A percentile compares a stretch with the other conserved stretches of the same genome.
Conservation (phyloP, 208 protist species). For the Trypanosoma melophagium region DNA sequence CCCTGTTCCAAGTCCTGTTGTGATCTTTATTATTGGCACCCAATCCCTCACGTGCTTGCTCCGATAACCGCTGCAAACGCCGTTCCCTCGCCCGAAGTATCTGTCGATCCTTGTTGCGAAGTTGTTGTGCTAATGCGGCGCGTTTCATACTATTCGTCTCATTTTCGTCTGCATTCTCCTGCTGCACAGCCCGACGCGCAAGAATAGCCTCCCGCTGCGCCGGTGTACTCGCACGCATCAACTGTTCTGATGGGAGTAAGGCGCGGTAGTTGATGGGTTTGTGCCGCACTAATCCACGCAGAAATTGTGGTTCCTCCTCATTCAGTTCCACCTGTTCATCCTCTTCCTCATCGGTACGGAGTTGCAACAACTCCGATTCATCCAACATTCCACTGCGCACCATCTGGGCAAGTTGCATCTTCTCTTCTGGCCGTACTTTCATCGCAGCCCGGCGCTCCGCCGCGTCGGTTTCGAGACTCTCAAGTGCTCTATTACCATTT, state of each 20-base stretch:
- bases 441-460: slow-evolving; percentile 60
- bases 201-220: slow-evolving; percentile 80
- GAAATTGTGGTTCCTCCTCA: slow-evolving; percentile 79
- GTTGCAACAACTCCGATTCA: slow-evolving; percentile 71
- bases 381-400: slow-evolving; percentile 82
- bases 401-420: slow-evolving; percentile 85
- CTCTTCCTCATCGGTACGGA: slow-evolving; percentile 67
- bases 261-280: slow-evolving; percentile 82
- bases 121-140: slow-evolving; percentile 67
- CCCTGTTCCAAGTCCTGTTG: background rate
- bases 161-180: slow-evolving; percentile 41
- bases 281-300: slow-evolving; percentile 63
- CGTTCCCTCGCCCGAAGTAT: slow-evolving; percentile 49
- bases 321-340: slow-evolving; percentile 82
- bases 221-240: slow-evolving; percentile 72
- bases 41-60: slow-evolving; percentile 3
- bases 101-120: slow-evolving; percentile 80
- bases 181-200: slow-evolving; percentile 55
- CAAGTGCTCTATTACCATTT: slow-evolving; percentile 23
- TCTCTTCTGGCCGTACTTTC: slow-evolving; percentile 84
- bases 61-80: slow-evolving; percentile 21
- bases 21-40: slow-evolving; percentile 4
- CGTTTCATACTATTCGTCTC: slow-evolving; percentile 81
- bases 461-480: slow-evolving; percentile 42
- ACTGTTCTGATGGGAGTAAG: slow-evolving; percentile 74